These are phyloP conservation scores for Phalaenopsis aphrodite DNA, from an alignment of 106 monocot genomes.

Conservation along the genomic window DNA sequence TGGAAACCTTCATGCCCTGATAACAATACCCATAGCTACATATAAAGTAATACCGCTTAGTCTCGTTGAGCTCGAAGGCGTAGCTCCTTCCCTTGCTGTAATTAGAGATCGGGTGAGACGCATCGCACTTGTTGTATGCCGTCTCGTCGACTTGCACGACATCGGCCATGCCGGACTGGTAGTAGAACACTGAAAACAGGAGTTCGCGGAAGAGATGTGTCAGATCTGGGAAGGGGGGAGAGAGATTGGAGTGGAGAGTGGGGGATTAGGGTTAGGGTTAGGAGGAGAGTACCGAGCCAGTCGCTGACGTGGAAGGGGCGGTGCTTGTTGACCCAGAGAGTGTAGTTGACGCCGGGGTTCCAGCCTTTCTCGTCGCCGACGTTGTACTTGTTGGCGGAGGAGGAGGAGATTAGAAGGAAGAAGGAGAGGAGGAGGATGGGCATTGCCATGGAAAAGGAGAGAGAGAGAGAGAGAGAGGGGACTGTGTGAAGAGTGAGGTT, in stretches of 20 bases:
- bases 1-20: conserved; percentile 51
- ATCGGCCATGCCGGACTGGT: conserved; percentile 48
- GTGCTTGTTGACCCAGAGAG: conserved; percentile 70
- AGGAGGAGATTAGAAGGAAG: not conserved
- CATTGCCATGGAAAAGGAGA: not conserved
- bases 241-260: not conserved
- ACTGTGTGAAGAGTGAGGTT: not conserved
- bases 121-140: conserved; percentile 64
- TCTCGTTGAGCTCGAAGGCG: conserved; percentile 61
- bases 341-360: conserved; percentile 95
- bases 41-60: conserved; percentile 59
- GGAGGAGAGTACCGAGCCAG: conserved; percentile 60
- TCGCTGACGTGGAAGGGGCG: conserved; percentile 73
- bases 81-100: conserved; percentile 72
- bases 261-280: not conserved
- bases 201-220: too few relatives aligned
- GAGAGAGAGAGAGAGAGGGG: not conserved
- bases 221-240: not conserved
- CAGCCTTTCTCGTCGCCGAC: conserved; percentile 72
- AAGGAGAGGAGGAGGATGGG: conserved; percentile 5
- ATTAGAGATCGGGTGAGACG: conserved; percentile 48
- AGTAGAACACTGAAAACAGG: conserved; percentile 46
- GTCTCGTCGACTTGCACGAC: conserved; percentile 52
- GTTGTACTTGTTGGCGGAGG: conserved; percentile 38
- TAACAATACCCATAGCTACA: conserved; percentile 70